Base-by-base conservation (phyloP, 805 yeast genomes). In the Candida morakotiae region DNA sequence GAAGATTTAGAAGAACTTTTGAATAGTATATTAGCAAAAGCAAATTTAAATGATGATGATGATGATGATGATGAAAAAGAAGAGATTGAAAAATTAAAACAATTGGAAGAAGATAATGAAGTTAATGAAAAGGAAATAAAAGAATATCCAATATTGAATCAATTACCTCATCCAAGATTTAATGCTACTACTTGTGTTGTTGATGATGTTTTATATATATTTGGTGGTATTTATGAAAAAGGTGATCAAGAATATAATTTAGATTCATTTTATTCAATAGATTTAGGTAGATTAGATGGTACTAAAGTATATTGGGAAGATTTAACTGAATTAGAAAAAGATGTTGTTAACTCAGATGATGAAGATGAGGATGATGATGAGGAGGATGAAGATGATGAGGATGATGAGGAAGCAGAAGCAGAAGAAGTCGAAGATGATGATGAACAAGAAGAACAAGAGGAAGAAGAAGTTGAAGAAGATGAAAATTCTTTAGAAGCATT, bases 291-390 rank as follows among this genome's bases (percentile, higher is more conserved):
- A 52, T 63, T 89, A 35, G 96, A 91, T 53, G 97, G 97, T 11
- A 79, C 87, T 37, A 83, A 79, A 48, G 85, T 87, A 0, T 79
- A 74, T 46, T 91, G 98, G 97, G 98, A 91, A 60, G 87, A 89
- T 46, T 69, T 86, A 46, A 49, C 66, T n/a, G 81, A 72, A 42
- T 53, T 76, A 44, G 76, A 58, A 64, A 73, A 51, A 52, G 81
- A 53, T 67, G 73, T 52, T 13, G 76, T 64, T 20, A 73, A 72
- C 17, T 83, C 80, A 1, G 91, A 82, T 9, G 87, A 77, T 6
- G 88, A 79, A 4, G 62, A 59, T 2, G 65, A 63, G 3, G 69
- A 61, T 1, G 69, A 64, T 2, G 82, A 73, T 2, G 87, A 78
- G 1, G 88, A 81, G 1, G 89, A 79, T 2, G 89, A 81, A 0